Evolutionary conservation across 495 filamentous ascomycete species (phyloP), one percentile per base, ranked within the genome.

Genomic region (Cercophora samala): DNA sequence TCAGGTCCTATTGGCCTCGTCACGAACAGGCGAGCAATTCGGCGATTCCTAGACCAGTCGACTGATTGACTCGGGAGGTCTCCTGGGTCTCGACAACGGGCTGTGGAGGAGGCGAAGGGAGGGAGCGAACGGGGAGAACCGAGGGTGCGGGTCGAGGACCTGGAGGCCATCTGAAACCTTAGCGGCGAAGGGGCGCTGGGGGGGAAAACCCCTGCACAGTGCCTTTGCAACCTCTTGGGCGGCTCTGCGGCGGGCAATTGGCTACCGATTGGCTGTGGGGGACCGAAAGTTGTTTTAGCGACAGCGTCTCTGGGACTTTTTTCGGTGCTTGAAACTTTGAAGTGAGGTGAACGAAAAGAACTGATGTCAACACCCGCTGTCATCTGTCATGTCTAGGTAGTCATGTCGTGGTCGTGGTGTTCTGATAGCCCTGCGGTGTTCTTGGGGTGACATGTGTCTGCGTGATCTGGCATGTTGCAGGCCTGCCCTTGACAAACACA

Each of bases 161-260:
- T 46, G 53, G 53, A 56, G 60, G 46, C 23, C 26, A 58, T 63
- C 70, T 76, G 74, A 76, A 76, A 76, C 74, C 21, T 51, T 68
- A 67, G 70, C 63, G 70, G 68, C 66, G 64, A 64, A 66, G 64
- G 52, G 51, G 61, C n/a, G 53, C 53, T 23, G n/a, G 53, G 3
- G n/a, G 15, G n/a, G 53, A 56, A 19, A 5, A 56, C 53, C 53
- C 53, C 53, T 56, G 53, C 53, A 56, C n/a, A 21, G 53, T 23
- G 53, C n/a, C n/a, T 18, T 62, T 21, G 53, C 56, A 53, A 19
- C 68, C 52, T 17, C 51, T 65, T 63, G 65, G 69, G 68, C 65
- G 68, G 58, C 58, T 63, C 51, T 23, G 53, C 53, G 53, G n/a
- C 53, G 53, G 37, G 37, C 63, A 60, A 21, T 55, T 46, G 37